Percentiles rank a stretch among this genome's conserved stretches.
phyloP scores from a whole-genome alignment of 2,329 filamentous ascomycete genomes.

The Thielaviopsis euricoi region DNA sequence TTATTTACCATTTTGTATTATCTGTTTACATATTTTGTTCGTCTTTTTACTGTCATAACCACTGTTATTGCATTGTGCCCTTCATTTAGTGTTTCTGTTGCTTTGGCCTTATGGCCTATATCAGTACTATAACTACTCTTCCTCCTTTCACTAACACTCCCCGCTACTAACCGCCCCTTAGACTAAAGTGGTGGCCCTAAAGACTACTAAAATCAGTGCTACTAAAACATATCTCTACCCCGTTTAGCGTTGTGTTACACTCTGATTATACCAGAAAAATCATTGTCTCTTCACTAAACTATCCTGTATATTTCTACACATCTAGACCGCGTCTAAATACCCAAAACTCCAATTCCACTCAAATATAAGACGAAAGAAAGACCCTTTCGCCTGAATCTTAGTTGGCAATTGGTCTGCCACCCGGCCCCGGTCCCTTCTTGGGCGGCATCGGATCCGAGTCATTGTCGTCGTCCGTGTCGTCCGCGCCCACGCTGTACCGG shows the following conservation, averaged over 20 bases:
- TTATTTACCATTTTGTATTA: background rate
- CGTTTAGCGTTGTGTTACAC: too few species aligned
- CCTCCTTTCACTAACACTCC: too few species aligned
- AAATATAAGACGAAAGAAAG: background rate
- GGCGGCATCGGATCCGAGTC: conserved; percentile 17
- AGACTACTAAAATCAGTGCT: too few species aligned
- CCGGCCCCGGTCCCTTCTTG: background rate
- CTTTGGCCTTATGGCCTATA: too few species aligned
- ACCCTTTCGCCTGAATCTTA: background rate
- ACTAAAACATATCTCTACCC: too few species aligned
- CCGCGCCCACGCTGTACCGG: conserved; percentile 38
- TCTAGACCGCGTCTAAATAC: background rate
- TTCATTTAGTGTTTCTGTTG: too few species aligned
- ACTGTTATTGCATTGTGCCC: background rate
- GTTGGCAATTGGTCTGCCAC: background rate
- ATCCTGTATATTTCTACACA: background rate
- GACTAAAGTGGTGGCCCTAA: too few species aligned
- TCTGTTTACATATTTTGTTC: background rate
- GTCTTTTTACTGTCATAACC: background rate
- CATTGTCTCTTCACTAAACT: too few species aligned
- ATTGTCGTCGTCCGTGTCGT: conserved; percentile 33
- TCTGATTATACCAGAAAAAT: too few species aligned
- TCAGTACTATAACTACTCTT: too few species aligned
- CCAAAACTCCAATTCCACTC: too few species aligned
- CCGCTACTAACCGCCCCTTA: too few species aligned